Percentiles rank a stretch among this genome's conserved stretches.
These are phyloP conservation scores for Tuber brumale DNA, from an alignment of 495 filamentous ascomycete genomes.

Conservation along the genomic window DNA sequence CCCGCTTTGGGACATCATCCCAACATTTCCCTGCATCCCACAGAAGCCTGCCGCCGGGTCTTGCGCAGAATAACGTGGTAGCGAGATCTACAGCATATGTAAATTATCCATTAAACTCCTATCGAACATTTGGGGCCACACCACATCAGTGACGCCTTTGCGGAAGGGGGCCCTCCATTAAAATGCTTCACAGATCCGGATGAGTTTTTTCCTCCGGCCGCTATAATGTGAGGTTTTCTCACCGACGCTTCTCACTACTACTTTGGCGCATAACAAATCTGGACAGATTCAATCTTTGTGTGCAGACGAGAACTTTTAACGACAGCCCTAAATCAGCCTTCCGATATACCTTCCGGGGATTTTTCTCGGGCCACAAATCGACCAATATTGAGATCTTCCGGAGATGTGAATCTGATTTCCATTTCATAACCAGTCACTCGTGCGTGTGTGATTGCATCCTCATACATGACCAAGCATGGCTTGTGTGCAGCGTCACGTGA, in stretches of 20 bases:
- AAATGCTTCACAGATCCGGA: neutral
- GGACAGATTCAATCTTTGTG: neutral
- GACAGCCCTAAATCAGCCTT: neutral
- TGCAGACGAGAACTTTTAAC: neutral
- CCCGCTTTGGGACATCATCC: neutral
- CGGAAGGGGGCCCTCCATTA: neutral
- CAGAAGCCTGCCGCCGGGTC: neutral
- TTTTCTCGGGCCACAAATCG: neutral
- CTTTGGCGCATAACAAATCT: neutral
- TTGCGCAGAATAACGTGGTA: neutral
- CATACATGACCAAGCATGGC: neutral
- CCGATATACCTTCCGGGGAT: neutral
- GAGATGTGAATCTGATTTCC: neutral
- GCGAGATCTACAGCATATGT: slow-evolving; percentile 2
- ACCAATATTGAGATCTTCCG: neutral
- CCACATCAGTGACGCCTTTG: neutral
- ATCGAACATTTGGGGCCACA: neutral
- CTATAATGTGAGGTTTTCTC: neutral
- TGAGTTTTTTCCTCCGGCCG: neutral
- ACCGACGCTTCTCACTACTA: neutral
- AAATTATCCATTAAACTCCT: neutral
- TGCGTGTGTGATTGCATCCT: neutral
- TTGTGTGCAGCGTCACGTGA: neutral
- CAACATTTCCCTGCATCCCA: neutral
- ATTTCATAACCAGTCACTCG: neutral